Conservation (phyloP, 2,329 filamentous ascomycete species). For the Neonectria sp. region DNA sequence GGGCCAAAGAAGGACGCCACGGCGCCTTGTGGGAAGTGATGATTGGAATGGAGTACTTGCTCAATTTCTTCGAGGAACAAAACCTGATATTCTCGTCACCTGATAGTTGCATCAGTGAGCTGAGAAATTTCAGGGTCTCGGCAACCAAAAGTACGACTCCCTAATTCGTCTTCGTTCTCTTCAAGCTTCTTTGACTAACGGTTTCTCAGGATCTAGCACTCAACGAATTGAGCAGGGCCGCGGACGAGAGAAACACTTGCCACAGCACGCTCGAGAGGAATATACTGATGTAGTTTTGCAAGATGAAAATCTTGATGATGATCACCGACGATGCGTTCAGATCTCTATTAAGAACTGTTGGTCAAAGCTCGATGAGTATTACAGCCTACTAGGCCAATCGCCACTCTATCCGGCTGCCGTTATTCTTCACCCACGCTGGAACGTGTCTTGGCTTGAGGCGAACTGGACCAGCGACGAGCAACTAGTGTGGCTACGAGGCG, state of each 20-base stretch:
- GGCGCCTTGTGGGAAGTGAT: conserved; percentile 2
- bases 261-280: conserved; percentile 1
- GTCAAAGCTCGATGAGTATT: not conserved
- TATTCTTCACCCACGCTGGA: not conserved
- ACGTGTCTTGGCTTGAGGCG: not conserved
- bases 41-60: conserved; percentile 1
- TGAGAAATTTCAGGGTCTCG: not conserved
- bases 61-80: conserved; percentile 1
- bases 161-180: not conserved
- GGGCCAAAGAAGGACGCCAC: not conserved
- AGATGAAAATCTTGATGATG: not conserved
- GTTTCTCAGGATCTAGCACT: not conserved
- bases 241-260: not conserved
- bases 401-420: not conserved
- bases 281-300: not conserved
- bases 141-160: not conserved
- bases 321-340: not conserved
- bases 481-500: not conserved
- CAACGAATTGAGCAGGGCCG: not conserved
- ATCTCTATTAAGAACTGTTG: not conserved
- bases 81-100: not conserved
- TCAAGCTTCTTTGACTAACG: not conserved
- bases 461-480: not conserved
- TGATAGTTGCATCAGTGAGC: not conserved
- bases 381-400: not conserved